Conservation (phyloP, 345 rosid species). For the Hibiscus syriacus region DNA sequence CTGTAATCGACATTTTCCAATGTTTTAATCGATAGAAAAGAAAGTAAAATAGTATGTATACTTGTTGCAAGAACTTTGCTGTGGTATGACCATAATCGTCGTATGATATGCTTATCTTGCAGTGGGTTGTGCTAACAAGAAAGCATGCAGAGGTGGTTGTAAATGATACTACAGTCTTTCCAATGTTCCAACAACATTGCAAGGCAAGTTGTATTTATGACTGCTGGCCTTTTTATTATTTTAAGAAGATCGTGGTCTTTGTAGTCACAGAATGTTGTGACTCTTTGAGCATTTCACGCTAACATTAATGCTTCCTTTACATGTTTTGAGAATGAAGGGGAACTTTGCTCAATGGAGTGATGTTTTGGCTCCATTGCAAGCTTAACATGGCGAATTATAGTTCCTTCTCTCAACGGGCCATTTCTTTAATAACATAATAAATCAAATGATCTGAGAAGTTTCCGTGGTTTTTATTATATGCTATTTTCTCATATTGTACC, state of each 20-base stretch:
- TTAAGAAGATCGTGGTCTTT: neutral
- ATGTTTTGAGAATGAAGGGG: neutral
- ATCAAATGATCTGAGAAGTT: neutral
- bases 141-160: constrained; percentile 84
- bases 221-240: neutral
- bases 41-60: neutral
- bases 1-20: constrained; percentile 9
- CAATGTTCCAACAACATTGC: constrained; percentile 85
- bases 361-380: neutral
- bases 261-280: neutral
- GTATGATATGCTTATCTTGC: constrained; percentile 20
- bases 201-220: constrained; percentile 43
- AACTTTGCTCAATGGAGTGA: neutral
- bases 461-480: constrained; percentile 6
- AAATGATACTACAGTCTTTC: constrained; percentile 44
- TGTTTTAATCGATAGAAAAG: neutral
- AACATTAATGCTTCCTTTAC: neutral
- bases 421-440: neutral
- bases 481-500: neutral
- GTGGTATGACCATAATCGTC: neutral
- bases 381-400: neutral
- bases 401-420: neutral
- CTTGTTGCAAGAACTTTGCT: neutral
- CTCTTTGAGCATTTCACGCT: neutral
- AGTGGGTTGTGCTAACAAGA: constrained; percentile 92